Conservation (phyloP, 257 asterid genomes). For the Solanum raphanifolium region DNA sequence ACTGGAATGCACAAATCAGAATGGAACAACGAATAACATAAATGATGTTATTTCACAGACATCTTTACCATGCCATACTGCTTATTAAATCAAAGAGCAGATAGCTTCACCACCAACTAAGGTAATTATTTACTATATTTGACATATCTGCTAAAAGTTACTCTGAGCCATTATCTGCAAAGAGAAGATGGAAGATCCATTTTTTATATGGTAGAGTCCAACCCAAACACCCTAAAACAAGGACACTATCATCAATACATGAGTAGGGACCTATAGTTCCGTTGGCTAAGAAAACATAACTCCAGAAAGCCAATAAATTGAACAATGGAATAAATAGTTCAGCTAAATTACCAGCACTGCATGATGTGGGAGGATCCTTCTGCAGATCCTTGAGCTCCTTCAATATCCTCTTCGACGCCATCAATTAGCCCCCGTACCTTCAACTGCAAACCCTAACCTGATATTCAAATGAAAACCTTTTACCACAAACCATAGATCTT, state of each 20-base stretch:
- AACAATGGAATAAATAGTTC: neutral
- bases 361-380: conserved; percentile 1
- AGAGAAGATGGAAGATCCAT: neutral
- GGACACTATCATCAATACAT: neutral
- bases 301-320: neutral
- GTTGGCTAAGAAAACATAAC: neutral
- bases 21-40: neutral
- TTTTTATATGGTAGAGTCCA: neutral
- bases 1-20: neutral
- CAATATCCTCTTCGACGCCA: conserved; percentile 6
- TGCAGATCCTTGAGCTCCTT: conserved; percentile 6
- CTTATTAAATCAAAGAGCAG: neutral
- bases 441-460: neutral
- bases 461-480: neutral
- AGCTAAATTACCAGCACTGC: neutral
- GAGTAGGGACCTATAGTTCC: neutral
- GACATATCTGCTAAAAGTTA: neutral
- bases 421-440: neutral
- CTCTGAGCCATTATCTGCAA: neutral
- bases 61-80: neutral
- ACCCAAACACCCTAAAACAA: neutral
- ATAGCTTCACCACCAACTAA: neutral
- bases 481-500: neutral
- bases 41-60: neutral
- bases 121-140: neutral